A percentile compares a stretch with the other conserved stretches of the same genome.
These are phyloP conservation scores for Juncus inflexus DNA, from an alignment of 176 grass and related monocot species.

Conservation along the genomic window DNA sequence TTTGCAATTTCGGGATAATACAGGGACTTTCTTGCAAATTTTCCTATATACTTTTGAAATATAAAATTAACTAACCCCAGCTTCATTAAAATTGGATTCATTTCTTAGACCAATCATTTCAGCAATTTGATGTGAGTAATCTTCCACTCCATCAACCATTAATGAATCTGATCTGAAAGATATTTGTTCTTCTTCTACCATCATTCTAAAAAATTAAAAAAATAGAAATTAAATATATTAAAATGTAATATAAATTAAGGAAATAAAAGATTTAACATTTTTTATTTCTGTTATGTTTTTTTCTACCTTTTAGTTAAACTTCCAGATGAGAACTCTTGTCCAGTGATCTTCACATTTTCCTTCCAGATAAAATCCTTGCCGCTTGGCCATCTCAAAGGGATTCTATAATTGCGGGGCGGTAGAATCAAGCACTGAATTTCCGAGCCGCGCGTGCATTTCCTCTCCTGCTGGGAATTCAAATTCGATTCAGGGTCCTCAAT, in stretches of 20 bases:
- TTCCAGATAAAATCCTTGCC: constrained; percentile 98
- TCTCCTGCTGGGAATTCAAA: constrained; percentile 51
- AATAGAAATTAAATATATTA: too few species aligned
- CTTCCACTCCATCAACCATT: constrained; percentile 88
- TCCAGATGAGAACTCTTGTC: constrained; percentile 93
- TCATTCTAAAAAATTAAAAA: constrained; percentile 65
- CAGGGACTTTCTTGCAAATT: too few species aligned
- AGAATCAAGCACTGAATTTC: constrained; percentile 56
- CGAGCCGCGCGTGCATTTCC: constrained; percentile 50
- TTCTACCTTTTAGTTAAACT: constrained; percentile 94
- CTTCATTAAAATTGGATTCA: constrained; percentile 93
- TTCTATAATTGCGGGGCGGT: constrained; percentile 70
- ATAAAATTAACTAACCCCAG: constrained; percentile 51
- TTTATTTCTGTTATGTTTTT: not conserved
- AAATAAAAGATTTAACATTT: too few species aligned
- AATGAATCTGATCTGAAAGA: constrained; percentile 82
- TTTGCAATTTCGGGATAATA: too few species aligned
- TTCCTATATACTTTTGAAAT: not conserved
- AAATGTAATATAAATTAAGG: too few species aligned
- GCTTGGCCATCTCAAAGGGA: constrained; percentile 85
- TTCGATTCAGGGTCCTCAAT: constrained; percentile 40
- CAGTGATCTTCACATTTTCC: constrained; percentile 92
- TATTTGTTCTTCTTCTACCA: constrained; percentile 99
- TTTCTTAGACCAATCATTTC: constrained; percentile 97
- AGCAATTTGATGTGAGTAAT: constrained; percentile 92